These are phyloP conservation scores for Phellinidium pouzarii DNA, from an alignment of 1,284 basidiomycete species.

Conservation along the genomic window DNA sequence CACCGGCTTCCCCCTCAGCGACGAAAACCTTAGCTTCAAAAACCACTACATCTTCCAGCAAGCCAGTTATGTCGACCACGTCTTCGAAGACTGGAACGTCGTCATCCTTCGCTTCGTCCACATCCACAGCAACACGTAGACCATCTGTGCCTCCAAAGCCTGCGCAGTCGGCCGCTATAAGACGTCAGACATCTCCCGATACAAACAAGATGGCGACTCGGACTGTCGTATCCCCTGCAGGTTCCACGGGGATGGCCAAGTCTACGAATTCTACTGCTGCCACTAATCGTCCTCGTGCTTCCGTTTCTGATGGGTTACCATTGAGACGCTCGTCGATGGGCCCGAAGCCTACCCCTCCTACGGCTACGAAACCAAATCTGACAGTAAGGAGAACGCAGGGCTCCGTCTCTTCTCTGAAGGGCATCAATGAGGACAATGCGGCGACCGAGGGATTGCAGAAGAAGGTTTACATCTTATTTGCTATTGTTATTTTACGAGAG, in stretches of 20 bases:
- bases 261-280: conserved; percentile 28
- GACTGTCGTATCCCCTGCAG: conserved; percentile 45
- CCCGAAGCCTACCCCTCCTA: conserved; percentile 27
- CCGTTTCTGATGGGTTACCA: conserved; percentile 43
- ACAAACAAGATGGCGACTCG: conserved; percentile 26
- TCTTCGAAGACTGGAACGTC: conserved; percentile 33
- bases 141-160: conserved; percentile 14
- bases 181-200: conserved; percentile 31
- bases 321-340: conserved; percentile 25
- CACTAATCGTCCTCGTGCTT: conserved; percentile 42
- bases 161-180: conserved; percentile 23
- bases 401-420: conserved; percentile 65
- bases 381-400: conserved; percentile 33
- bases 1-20: conserved; percentile 25
- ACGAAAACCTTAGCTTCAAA: conserved; percentile 21
- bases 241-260: conserved; percentile 29
- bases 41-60: conserved; percentile 30
- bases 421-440: conserved; percentile 56
- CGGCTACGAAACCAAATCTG: conserved; percentile 25
- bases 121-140: conserved; percentile 9
- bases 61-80: conserved; percentile 31
- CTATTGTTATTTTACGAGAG: conserved; percentile 18
- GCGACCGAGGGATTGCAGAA: conserved; percentile 49
- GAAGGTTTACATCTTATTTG: conserved; percentile 37
- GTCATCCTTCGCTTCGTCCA: conserved; percentile 27